Evolutionary conservation across 331 rosid genomes (phyloP), one percentile per base, ranked within the genome.

Genomic region (Cydonia oblonga): DNA sequence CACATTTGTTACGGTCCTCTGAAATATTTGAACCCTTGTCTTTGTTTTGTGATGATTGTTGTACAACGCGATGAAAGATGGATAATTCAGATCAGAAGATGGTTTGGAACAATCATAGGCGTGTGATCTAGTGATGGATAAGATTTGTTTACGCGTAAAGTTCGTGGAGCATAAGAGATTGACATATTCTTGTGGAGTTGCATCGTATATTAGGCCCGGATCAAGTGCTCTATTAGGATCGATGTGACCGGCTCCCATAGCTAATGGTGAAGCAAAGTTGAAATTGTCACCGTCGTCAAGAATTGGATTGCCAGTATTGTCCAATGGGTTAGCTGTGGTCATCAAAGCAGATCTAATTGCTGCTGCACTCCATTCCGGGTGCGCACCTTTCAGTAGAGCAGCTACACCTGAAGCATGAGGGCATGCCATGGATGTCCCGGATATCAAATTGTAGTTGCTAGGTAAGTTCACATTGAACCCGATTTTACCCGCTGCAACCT

Each of bases 381-480:
- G 87, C 58, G 83, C 79, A 2, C 74, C 73, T 66, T 86, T 88
- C 2, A 83, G 20, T 6, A 85, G 77, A 0, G 88, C 96, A 7
- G 60, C 96, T 1, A 85, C 76, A 2, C 90, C 91, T 2, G 91
- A 83, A 7, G 35, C 87, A 64, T 85, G 91, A 33, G 96, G 90
- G 22, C 83, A 80, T 4, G 92, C 71, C 90, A 85, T 85, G 22
- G 96, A 87, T 13, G 96, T 89, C 20, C 92, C 88, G 3, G 90
- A 74, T 3, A 87, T 9, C 5, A 89, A 1, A 32, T 51, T 72
- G 78, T 72, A 86, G 5, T 63, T 78, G 23, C 66, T 84, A 3
- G 81, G 13, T 3, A 86, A 23, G 20, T 22, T 7, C 22, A 82
- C 78, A n/a, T 76, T 84, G 0, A 19, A 19, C 5, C 82, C 80